Base-by-base conservation (phyloP, 2,329 filamentous ascomycete species). In the Aspergillus aculeatinus region DNA sequence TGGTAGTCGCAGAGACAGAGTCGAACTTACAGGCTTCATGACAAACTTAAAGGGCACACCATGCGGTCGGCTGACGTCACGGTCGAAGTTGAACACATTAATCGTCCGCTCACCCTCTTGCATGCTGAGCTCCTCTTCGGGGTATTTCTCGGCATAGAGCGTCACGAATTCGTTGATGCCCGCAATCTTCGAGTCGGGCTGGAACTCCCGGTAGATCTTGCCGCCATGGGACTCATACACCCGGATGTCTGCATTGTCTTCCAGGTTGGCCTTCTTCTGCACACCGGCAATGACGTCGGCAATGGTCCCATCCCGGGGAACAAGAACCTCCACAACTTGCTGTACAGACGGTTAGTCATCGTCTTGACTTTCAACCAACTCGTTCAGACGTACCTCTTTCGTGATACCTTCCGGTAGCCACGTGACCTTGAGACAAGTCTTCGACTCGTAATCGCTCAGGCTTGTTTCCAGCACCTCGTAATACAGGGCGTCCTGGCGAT, bases 391-490 rank as follows among this genome's bases (percentile, higher is more conserved):
- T 77, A 91, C 90, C 79, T 96, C 93, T 80, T 97, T 98, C 11
- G 87, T 87, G 63, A 98, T 89, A 48, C 95, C 95, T 64, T 99
- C 95, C 47, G 89, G 90, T 50, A 99, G 81, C 87, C 90, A 94
- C 1, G 83, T 90, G 51, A 99, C 79, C 74, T 91, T 94, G 64
- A 98, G 80, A 59, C 81, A 86, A 80, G 96, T 97, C 81, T 96
- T 95, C 59, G 91, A 95, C 72, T 99, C 95, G 48, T 96, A 83
- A 75, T 99, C 96, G 25, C 91, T 90, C 51, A 99, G 79, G 69
- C 92, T 96, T 81, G 97, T 96, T 64, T 99, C 95, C 47, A 99
- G 80, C 29, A 98, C 86, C 74, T 99, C 95, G 72, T 93, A 99
- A 75, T 89, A 98, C 55, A 99, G 81, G 0, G 89, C 86, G 75